Evolutionary conservation across 2,329 filamentous ascomycete genomes (phyloP), one percentile per base, ranked within the genome.

Genomic region (Calonectria pseudoturangicola): DNA sequence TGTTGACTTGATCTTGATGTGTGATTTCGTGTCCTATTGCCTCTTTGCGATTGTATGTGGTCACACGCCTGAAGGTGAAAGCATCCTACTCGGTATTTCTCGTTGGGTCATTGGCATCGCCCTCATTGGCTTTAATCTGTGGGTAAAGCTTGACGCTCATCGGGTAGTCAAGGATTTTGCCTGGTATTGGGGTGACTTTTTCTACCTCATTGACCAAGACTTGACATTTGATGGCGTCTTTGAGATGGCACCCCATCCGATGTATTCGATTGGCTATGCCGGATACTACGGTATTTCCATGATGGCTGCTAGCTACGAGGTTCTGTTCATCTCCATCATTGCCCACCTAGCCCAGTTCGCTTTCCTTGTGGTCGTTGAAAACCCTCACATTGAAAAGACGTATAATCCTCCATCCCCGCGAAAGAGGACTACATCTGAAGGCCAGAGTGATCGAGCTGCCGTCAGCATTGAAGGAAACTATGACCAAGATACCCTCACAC

Each of bases 181-280:
- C 33, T 99, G 97, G 97, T 99, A 98, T 86, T 99, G 97, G 97
- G 97, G 97, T 74, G 97, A 99, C 85, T 98, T 98, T 86, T 99
- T 98, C 89, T 99, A 95, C 85, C 92, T 99, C 81, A 95, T 99
- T 83, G 97, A 99, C 85, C 96, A 98, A 86, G 95, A 98, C 82
- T 89, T 99, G 83, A 98, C 96, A 63, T 99, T 99, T 84, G 97
- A 99, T 82, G 97, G 97, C 70, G 97, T 99, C 75, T 99, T 98
- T 83, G 97, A 99, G 86, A 97, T 99, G 93, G 97, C 97, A 25
- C 97, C 97, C 39, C 97, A 98, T 83, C 96, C 96, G 75, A 98
- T 98, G 96, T 98, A 98, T 86, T 98, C 96, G 68, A 96, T 98
- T 80, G 97, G 97, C 47, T 99, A 99, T 84, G 95, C 95, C 66